Conservation (phyloP, 75 land plant species). For the Pinus albicaulis region DNA sequence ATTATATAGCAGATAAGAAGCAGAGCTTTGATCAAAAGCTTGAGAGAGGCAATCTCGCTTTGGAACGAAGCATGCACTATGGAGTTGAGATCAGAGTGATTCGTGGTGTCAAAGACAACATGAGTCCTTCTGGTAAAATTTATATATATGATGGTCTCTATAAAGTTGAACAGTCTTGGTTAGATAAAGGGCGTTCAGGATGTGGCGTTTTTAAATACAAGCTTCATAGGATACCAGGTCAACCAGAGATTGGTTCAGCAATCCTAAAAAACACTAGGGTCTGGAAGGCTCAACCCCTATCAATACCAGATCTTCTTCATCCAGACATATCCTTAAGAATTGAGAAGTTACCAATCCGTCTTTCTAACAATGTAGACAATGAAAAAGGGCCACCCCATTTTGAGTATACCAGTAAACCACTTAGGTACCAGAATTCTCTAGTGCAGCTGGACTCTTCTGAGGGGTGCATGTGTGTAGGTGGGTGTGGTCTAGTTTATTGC, state of each 20-base stretch:
- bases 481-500: slow-evolving; percentile 38
- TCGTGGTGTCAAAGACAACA: slow-evolving; percentile 47
- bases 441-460: slow-evolving; percentile 6
- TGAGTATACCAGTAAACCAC: slow-evolving; percentile 29
- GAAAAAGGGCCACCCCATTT: slow-evolving; percentile 63
- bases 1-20: slow-evolving; percentile 1
- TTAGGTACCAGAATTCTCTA: slow-evolving; percentile 24
- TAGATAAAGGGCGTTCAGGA: slow-evolving; percentile 63
- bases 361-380: slow-evolving; percentile 61
- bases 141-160: slow-evolving; percentile 92
- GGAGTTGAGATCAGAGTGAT: slow-evolving; percentile 81
- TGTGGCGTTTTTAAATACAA: slow-evolving; percentile 72
- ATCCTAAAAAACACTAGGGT: slow-evolving; percentile 33
- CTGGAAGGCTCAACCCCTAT: slow-evolving; percentile 25
- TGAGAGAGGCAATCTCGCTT: slow-evolving; percentile 68
- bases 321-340: slow-evolving; percentile 54
- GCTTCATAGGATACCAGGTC: slow-evolving; percentile 52
- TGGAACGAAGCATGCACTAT: slow-evolving; percentile 60
- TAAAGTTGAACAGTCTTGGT: slow-evolving; percentile 45
- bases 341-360: slow-evolving; percentile 40
- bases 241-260: slow-evolving; percentile 54
- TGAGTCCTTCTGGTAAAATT: slow-evolving; percentile 41
- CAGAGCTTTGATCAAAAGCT: slow-evolving; percentile 44
- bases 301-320: slow-evolving; percentile 36
- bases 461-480: slow-evolving; percentile 44